Base-by-base conservation (phyloP, 805 yeast genomes). In the Kodamaea fukazawae region DNA sequence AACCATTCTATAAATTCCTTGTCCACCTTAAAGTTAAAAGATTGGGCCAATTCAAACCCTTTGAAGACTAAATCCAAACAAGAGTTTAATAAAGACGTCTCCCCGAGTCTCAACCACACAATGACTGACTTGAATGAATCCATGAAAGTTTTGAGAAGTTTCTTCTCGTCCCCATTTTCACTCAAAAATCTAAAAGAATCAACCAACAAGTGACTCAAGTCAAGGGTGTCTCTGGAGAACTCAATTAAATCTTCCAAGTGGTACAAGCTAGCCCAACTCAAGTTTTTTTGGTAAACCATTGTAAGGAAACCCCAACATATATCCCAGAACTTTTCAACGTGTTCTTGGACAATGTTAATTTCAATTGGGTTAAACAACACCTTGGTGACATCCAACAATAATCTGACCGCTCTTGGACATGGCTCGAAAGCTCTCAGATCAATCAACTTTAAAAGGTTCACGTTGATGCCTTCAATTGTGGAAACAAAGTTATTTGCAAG, bases 221-320 rank as follows among this genome's bases (percentile, higher is more conserved):
- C 96, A 36, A 91, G 69, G 0, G 87, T 81, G 54, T 88, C 96
- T 57, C 95, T 76, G 2, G 96, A 86, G 50, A 88, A 90, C 41
- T 89, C 95, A 31, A 82, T 75, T 50, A 87, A 67, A 36, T 74
- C 75, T 0, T 71, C 67, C 14, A 75, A 67, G 20, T 76, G 75
- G 50, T 79, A 82, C 27, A 65, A 61, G 2, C 71, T 61, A 0
- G 96, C 88, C 99, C 99, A 91, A 3, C 58, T 58, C 10, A 85
- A 63, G 1, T 95, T 86, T 40, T 76, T 73, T 30, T 69, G 67
- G 48, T 85, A 86, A 2, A 87, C 76, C 70, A 81, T 73, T 32
- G 77, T 76, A 42, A 91, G 61, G 45, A 87, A 83, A 10, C 54
- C 52, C 98, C 99, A 91, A 29, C 81, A 71, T 5, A 62, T 48